These are phyloP conservation scores for Schizosaccharomyces japonicus DNA, from an alignment of 805 yeast species.

Conservation along the genomic window DNA sequence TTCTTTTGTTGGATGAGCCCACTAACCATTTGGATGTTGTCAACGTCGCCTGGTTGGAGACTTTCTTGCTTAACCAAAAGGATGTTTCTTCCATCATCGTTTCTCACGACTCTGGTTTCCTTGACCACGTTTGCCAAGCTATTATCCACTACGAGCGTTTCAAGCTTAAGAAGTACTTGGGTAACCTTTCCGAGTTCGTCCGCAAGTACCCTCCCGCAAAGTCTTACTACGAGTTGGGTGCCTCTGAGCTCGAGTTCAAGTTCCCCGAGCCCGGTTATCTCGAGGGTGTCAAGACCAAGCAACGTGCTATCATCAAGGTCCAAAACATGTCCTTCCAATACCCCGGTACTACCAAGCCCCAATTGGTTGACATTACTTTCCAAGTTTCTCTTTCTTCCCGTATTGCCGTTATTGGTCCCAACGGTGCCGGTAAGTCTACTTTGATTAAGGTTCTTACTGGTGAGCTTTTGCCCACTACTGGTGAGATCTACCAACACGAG, in stretches of 20 bases:
- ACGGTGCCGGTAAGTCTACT: slow-evolving; percentile 99
- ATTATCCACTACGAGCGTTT: slow-evolving; percentile 99
- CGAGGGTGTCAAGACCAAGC: slow-evolving; percentile 99
- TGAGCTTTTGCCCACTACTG: slow-evolving; percentile 91
- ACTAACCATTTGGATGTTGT: slow-evolving; percentile 99
- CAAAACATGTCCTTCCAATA: slow-evolving; percentile 95
- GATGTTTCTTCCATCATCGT: slow-evolving; percentile 95
- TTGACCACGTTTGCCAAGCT: slow-evolving; percentile 91
- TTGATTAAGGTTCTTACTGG: slow-evolving; percentile 96
- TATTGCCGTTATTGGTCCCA: slow-evolving; percentile 99
- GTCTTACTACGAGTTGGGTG: slow-evolving; percentile 95
- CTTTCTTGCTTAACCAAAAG: slow-evolving; percentile 86
- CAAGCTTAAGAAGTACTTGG: slow-evolving; percentile 98
- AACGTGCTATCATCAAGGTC: slow-evolving; percentile 97
- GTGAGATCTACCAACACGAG: slow-evolving; percentile 99
- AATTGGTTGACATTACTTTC: slow-evolving; percentile 74
- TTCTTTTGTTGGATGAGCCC: slow-evolving; percentile 95
- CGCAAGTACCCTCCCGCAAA: slow-evolving; percentile 96
- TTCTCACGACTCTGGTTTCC: slow-evolving; percentile 98
- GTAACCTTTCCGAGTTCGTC: slow-evolving; percentile 97
- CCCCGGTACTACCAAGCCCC: slow-evolving; percentile 96
- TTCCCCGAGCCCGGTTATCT: slow-evolving; percentile 99
- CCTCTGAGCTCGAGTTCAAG: slow-evolving; percentile 83
- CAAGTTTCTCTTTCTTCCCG: slow-evolving; percentile 97
- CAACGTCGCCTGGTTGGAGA: slow-evolving; percentile 97